These are phyloP conservation scores for Hymenoscyphus scutula DNA, from an alignment of 2,329 filamentous ascomycete species.

Conservation along the genomic window DNA sequence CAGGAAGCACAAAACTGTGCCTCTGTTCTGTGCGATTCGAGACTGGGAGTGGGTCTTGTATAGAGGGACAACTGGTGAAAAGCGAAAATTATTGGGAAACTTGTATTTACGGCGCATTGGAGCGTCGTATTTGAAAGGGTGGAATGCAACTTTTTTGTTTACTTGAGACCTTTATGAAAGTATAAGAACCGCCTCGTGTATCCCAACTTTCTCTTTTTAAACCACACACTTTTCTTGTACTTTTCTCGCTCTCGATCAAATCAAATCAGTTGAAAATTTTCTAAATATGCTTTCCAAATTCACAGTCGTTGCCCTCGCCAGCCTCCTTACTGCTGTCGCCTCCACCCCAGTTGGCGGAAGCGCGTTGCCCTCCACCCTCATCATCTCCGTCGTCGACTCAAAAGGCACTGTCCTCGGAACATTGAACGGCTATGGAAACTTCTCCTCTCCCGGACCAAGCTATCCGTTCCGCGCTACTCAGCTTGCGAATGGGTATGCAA, in stretches of 20 bases:
- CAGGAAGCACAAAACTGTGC: background rate
- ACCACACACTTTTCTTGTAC: background rate
- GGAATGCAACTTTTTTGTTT: background rate
- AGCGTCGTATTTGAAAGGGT: background rate
- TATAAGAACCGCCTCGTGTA: background rate
- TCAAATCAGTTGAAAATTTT: background rate
- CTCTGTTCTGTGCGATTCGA: background rate
- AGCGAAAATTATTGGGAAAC: background rate
- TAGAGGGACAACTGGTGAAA: background rate
- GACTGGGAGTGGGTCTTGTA: background rate
- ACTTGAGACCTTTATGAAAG: background rate
- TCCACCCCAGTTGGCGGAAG: background rate
- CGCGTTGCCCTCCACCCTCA: background rate
- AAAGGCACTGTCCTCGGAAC: conserved; percentile 7
- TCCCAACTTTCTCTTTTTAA: background rate
- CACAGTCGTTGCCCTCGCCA: background rate
- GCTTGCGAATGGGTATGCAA: background rate
- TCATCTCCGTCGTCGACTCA: conserved; percentile 7
- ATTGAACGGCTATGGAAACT: conserved; percentile 17
- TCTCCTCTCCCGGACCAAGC: conserved; percentile 14
- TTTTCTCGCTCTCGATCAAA: background rate
- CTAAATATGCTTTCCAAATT: background rate
- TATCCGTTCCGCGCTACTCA: conserved; percentile 5
- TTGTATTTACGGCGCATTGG: conserved; percentile 1
- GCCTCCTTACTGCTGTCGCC: background rate